These are phyloP conservation scores for Hamigera avellanea DNA, from an alignment of 495 filamentous ascomycete species.

Conservation along the genomic window DNA sequence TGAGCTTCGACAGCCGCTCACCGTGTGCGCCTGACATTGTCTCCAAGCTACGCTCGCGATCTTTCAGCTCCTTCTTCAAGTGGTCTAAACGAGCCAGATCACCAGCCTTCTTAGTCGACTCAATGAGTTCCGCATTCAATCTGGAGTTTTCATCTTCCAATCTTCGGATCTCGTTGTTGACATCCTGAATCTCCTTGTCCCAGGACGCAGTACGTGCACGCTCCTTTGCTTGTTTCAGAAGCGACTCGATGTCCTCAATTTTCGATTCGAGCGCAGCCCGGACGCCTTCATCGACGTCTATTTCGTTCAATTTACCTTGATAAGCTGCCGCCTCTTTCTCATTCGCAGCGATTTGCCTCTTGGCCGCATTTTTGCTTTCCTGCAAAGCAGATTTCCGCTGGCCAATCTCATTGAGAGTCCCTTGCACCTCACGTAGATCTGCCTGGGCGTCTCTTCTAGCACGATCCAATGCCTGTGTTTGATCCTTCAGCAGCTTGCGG, in stretches of 20 bases:
- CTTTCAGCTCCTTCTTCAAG: constrained; percentile 62
- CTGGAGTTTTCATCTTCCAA: constrained; percentile 57
- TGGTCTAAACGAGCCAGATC: constrained; percentile 71
- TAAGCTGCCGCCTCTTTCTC: constrained; percentile 52
- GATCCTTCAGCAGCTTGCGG: constrained; percentile 61
- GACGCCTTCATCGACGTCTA: constrained; percentile 74
- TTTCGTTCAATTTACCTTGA: constrained; percentile 52
- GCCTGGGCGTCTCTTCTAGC: constrained; percentile 59
- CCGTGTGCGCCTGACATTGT: constrained; percentile 68
- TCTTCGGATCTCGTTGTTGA: constrained; percentile 47
- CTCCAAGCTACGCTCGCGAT: constrained; percentile 56
- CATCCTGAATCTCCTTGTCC: constrained; percentile 54
- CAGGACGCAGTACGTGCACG: constrained; percentile 49
- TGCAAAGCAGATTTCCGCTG: constrained; percentile 53
- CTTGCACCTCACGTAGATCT: constrained; percentile 56
- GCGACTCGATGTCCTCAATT: constrained; percentile 53
- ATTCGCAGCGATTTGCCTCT: constrained; percentile 53
- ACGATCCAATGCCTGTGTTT: constrained; percentile 61
- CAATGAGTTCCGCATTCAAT: constrained; percentile 64
- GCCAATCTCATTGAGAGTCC: constrained; percentile 54
- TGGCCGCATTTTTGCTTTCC: constrained; percentile 58
- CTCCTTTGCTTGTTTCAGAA: constrained; percentile 48
- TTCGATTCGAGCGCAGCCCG: constrained; percentile 63
- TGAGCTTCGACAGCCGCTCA: constrained; percentile 48
- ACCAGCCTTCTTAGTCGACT: constrained; percentile 64